Percentiles rank a stretch among this genome's conserved stretches.
Evolutionary conservation across 78 protist species (phyloP).

Genomic region (Mantamonas sphyraenae): DNA sequence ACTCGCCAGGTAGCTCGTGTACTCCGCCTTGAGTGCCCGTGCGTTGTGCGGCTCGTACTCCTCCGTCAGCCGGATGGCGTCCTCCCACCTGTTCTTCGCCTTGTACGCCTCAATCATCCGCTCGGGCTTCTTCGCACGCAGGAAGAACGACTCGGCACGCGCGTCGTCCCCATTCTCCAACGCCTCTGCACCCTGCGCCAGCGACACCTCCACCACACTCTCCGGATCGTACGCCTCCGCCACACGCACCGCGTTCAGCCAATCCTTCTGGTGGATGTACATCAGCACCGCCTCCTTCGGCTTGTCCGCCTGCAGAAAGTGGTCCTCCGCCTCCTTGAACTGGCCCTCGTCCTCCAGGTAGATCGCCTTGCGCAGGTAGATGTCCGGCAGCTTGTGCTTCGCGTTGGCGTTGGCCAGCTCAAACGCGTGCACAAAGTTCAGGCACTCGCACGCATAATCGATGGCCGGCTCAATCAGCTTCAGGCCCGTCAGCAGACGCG

Average conservation of each 20-base stretch:
- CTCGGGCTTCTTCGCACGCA: conserved; percentile 61
- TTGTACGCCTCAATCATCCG: conserved; percentile 43
- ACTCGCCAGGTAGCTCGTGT: not conserved
- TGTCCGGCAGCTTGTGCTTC: conserved; percentile 22
- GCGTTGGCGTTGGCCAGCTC: not conserved
- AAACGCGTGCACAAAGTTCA: conserved; percentile 16
- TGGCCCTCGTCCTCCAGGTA: conserved; percentile 63
- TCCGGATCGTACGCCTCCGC: conserved; percentile 54
- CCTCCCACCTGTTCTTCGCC: conserved; percentile 19
- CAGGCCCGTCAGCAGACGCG: conserved; percentile 50
- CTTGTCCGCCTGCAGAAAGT: conserved; percentile 49
- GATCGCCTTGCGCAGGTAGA: conserved; percentile 65
- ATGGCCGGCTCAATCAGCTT: conserved; percentile 66
- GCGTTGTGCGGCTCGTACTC: conserved; percentile 22
- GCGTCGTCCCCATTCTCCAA: conserved; percentile 17
- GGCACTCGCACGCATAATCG: conserved; percentile 45
- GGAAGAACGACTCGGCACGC: conserved; percentile 48
- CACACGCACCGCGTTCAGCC: conserved; percentile 67
- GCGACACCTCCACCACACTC: conserved; percentile 19
- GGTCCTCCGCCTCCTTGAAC: conserved; percentile 53
- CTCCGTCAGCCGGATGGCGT: conserved; percentile 21
- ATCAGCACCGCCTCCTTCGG: conserved; percentile 79
- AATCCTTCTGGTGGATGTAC: conserved; percentile 65
- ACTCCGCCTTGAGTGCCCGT: not conserved
- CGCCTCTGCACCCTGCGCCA: conserved; percentile 20